These are phyloP conservation scores for Pseudopyricularia javanii DNA, from an alignment of 2,329 filamentous ascomycete genomes.

Conservation along the genomic window DNA sequence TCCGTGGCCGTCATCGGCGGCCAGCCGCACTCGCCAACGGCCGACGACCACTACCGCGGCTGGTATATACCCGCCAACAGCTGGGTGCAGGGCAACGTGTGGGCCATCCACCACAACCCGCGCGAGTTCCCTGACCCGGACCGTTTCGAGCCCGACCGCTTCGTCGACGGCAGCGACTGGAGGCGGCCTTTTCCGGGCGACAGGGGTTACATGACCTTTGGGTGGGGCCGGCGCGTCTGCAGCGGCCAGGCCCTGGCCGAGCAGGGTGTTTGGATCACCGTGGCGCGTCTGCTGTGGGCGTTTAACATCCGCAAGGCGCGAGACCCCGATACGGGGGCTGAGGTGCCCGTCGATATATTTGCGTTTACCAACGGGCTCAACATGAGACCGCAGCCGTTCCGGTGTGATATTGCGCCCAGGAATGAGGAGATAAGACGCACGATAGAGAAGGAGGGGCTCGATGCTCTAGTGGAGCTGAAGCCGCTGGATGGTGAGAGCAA, in stretches of 20 bases:
- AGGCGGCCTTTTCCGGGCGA: slow-evolving; percentile 33
- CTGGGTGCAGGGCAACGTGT: slow-evolving; percentile 37
- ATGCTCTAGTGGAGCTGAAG: slow-evolving; percentile 37
- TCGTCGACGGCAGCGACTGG: slow-evolving; percentile 22
- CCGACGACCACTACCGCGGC: slow-evolving; percentile 33
- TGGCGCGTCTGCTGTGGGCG: slow-evolving; percentile 33
- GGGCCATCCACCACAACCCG: slow-evolving; percentile 33
- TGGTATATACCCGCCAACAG: slow-evolving; percentile 36
- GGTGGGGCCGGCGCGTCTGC: slow-evolving; percentile 42
- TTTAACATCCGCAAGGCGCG: slow-evolving; percentile 31
- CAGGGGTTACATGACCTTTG: slow-evolving; percentile 41
- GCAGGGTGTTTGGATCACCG: slow-evolving; percentile 45
- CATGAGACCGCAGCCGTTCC: slow-evolving; percentile 43
- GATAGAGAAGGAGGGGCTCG: slow-evolving; percentile 37
- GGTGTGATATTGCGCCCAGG: slow-evolving; percentile 38
- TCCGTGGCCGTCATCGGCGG: slow-evolving; percentile 38
- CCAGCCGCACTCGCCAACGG: slow-evolving; percentile 34
- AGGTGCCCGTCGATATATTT: slow-evolving; percentile 47
- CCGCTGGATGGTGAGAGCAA: slow-evolving; percentile 43
- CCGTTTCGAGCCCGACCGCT: slow-evolving; percentile 28
- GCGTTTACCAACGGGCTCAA: slow-evolving; percentile 39
- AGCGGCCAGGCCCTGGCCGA: slow-evolving; percentile 43
- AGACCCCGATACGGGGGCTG: slow-evolving; percentile 42
- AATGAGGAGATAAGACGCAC: slow-evolving; percentile 32
- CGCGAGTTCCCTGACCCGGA: slow-evolving; percentile 33